Conservation (phyloP, 768 basidiomycete genomes). For the Nidularia sp. region DNA sequence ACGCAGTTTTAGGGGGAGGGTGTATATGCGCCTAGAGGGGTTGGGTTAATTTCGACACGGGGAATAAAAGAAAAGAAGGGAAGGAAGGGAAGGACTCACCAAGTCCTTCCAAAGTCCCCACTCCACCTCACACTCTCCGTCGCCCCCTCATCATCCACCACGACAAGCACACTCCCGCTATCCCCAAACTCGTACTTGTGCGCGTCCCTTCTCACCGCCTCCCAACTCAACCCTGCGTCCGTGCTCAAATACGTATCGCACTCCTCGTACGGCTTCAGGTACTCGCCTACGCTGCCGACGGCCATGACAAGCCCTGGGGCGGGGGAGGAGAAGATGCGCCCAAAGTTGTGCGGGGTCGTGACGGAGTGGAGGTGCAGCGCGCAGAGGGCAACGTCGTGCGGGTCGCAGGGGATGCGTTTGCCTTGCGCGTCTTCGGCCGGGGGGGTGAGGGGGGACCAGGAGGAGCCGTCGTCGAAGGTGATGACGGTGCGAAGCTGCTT, state of each 20-base stretch:
- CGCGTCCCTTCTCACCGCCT: slow-evolving; percentile 67
- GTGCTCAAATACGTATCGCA: slow-evolving; percentile 92
- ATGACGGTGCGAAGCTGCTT: slow-evolving; percentile 77
- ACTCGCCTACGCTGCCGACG: slow-evolving; percentile 82
- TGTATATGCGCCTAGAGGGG: slow-evolving; percentile 56
- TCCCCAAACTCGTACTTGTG: slow-evolving; percentile 98
- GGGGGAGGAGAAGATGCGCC: slow-evolving; percentile 90
- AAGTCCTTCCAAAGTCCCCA: slow-evolving; percentile 75
- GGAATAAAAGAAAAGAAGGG: no score
- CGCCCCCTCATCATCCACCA: slow-evolving; percentile 80
- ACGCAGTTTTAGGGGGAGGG: slow-evolving; percentile 67
- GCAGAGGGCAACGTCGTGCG: slow-evolving; percentile 54
- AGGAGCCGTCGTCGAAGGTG: slow-evolving; percentile 88
- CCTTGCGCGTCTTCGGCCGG: slow-evolving; percentile 58
- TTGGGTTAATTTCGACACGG: background rate
- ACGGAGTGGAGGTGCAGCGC: slow-evolving; percentile 92
- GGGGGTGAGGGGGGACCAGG: slow-evolving; percentile 68
- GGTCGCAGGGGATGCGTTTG: slow-evolving; percentile 58
- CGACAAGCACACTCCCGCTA: slow-evolving; percentile 72
- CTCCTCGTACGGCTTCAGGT: slow-evolving; percentile 70
- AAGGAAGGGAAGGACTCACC: slow-evolving; percentile 18
- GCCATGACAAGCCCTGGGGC: slow-evolving; percentile 96
- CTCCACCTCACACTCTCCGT: slow-evolving; percentile 74
- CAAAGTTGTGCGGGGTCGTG: slow-evolving; percentile 88
- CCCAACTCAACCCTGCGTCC: slow-evolving; percentile 87